Conservation (phyloP, 768 basidiomycete species). For the Galerina marginata region DNA sequence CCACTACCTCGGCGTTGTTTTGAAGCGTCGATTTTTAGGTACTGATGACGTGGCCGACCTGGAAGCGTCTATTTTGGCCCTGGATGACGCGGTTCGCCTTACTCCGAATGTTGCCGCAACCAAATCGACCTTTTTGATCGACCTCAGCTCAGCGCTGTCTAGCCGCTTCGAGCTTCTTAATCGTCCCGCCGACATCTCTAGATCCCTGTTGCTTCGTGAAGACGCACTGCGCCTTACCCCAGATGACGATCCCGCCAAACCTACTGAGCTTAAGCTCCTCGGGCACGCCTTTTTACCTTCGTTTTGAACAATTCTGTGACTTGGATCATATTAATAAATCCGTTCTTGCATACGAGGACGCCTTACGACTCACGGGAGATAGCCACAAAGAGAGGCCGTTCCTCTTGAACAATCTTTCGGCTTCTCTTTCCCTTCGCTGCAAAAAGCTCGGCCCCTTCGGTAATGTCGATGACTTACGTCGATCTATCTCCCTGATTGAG, state of each 20-base stretch:
- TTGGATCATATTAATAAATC: not conserved
- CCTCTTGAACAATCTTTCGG: conserved; percentile 10
- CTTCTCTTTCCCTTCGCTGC: not conserved
- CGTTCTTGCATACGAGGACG: not conserved
- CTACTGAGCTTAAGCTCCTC: not conserved
- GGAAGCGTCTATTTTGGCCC: not conserved
- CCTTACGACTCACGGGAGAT: not conserved
- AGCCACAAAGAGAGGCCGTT: not conserved
- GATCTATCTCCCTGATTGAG: not conserved
- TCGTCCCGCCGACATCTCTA: not conserved
- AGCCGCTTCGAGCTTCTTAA: not conserved
- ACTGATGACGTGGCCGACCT: not conserved
- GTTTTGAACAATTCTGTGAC: not conserved
- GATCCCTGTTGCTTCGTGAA: not conserved
- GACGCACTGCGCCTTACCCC: not conserved
- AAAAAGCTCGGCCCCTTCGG: no score
- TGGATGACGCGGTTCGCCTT: conserved; percentile 4
- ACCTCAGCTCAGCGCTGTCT: not conserved
- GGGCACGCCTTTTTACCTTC: conserved; percentile 2
- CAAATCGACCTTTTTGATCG: not conserved
- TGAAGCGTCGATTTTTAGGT: not conserved
- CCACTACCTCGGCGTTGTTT: not conserved
- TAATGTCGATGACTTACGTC: not conserved
- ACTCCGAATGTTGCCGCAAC: not conserved
- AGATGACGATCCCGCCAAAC: not conserved